Evolutionary conservation across 371 early-diverging fungal genomes (phyloP).

Genomic region (Dipsacomyces acuminosporus): DNA sequence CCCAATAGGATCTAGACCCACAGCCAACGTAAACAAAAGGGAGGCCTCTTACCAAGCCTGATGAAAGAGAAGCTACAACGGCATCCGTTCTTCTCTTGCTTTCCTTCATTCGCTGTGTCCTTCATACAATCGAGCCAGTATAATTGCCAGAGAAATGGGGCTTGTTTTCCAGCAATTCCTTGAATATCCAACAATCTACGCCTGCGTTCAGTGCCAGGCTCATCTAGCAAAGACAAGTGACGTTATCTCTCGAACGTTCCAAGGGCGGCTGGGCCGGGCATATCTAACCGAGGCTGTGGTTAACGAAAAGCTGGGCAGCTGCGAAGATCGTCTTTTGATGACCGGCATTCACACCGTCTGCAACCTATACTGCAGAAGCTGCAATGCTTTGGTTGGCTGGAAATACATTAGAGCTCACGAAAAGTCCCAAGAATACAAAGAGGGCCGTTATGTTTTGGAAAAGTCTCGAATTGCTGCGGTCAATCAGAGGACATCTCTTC

Average conservation of each 20-base stretch:
- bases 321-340: constrained; percentile 52
- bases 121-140: no score
- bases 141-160: constrained; percentile 24
- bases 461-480: constrained; percentile 18
- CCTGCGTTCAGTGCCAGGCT: constrained; percentile 19
- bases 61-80: no score
- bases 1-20: no score
- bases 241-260: constrained; percentile 38
- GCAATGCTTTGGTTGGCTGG: constrained; percentile 53
- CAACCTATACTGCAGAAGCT: constrained; percentile 51
- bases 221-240: constrained; percentile 26
- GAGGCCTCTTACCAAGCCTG: no score
- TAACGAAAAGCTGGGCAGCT: constrained; percentile 49
- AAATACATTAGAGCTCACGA: constrained; percentile 54
- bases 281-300: constrained; percentile 42
- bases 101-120: no score
- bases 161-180: constrained; percentile 33
- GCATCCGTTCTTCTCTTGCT: no score
- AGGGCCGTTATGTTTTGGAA: constrained; percentile 54
- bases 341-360: constrained; percentile 58
- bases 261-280: constrained; percentile 36
- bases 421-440: constrained; percentile 55
- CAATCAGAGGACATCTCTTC: no score
- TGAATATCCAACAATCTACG: constrained; percentile 26
- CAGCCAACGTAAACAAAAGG: no score